Evolutionary conservation across 2,329 filamentous ascomycete species (phyloP), one percentile per base, ranked within the genome.

Genomic region (Sclerotinia nivalis): DNA sequence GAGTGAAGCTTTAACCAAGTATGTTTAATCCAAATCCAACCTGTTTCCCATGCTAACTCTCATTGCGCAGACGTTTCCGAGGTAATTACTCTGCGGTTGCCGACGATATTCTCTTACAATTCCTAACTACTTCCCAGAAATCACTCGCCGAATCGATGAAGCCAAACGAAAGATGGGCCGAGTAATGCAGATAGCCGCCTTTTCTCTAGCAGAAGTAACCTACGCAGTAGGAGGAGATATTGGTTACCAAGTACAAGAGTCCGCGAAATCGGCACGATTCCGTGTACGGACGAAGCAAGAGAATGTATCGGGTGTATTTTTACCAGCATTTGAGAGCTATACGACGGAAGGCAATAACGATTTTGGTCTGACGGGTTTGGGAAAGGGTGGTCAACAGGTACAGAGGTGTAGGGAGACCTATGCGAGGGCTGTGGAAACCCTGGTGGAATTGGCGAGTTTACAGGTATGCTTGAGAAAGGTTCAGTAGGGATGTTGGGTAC

Each of bases 101-200:
- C 45, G n/a, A n/a, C 31, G 25, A 25, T 58, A 8, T 34, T 40
- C 40, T 8, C 40, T 4, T 43, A 25, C 7, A 43, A 28, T 40
- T n/a, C 58, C 73, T 71, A 68, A 75, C 22, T 5, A n/a, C 22
- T 13, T 12, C n/a, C 22, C 80, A 93, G 96, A 99, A 78, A 99
- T 99, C 78, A 97, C 96, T 64, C 89, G 90, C 80, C 91, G 96
- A 78, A 99, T 99, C 82, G 95, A 99, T 83, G 96, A 99, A 81
- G 96, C 96, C 55, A 99, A 99, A 83, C 92, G 94, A 77, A 99
- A 99, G 85, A 99, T 99, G 95, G 96, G 96, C 70, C 89, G 95
- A 47, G 96, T 99, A 50, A 99, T 99, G 96, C 95, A 98, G 81
- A 97, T 99, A 78, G 96, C 96, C 54, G 94, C 96, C 59, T 98